Evolutionary conservation across 1,139 yeast genomes (phyloP), one percentile per base, ranked within the genome.

Genomic region (Diutina catenulata): DNA sequence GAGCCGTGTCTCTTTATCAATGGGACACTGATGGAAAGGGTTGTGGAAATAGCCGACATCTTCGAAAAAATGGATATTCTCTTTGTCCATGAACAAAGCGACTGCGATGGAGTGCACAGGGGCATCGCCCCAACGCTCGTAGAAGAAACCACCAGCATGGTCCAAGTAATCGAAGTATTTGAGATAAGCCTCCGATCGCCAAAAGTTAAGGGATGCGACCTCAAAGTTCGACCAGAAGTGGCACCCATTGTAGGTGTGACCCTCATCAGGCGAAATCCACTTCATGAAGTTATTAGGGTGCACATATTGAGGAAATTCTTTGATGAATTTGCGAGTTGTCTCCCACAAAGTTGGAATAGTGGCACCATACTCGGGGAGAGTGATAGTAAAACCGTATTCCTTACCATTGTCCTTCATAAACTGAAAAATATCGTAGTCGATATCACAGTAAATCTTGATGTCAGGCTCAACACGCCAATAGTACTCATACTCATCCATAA

Each of bases 1-100:
- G 37, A 52, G 47, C 47, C 87, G 59, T 40, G 58, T 56, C 28
- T 59, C 54, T 31, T 56, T 50, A 45, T 72, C 70, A 39, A 69
- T 52, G 14, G 37, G 37, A 19, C 37, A 33, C 13, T 33, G 28
- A n/a, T 24, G 28, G 37, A 33, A 33, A 7, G 37, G 37, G 23
- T 24, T 25, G 26, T 33, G 37, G 37, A 23, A 33, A 29, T 33
- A 33, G 8, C 37, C 37, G 10, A 33, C 37, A n/a, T 33, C 37
- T 18, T 24, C 29, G 9, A 33, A 33, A 20, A 25, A 33, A 19
- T 33, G 37, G n/a, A 33, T 33, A 24, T 33, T 33, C 18, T 16
- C 21, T 19, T 25, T 33, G 22, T 31, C 35, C 35, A 31, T 31
- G 26, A 33, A 33, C 24, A 33, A 25, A n/a, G 37, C 13, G 16